Evolutionary conservation across 2,329 filamentous ascomycete genomes (phyloP).

Genomic region (Pseudocercospora fuligena): DNA sequence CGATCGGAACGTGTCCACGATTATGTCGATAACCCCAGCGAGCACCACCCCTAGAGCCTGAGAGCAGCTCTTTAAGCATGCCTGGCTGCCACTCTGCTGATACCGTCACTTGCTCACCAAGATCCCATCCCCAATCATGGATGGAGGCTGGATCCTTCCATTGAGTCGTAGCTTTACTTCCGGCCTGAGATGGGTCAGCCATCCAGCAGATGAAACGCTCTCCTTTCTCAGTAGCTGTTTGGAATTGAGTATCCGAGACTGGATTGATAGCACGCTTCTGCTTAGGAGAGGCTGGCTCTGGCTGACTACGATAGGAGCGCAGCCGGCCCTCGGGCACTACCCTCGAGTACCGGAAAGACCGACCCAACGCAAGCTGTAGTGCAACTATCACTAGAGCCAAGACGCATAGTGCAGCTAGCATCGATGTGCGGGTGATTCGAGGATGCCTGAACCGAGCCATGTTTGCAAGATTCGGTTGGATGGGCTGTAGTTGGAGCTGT

Average conservation of each 20-base stretch:
- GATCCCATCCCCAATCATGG: neutral
- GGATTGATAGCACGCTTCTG: neutral
- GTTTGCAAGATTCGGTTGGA: neutral
- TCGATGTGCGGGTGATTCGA: neutral
- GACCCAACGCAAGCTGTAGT: neutral
- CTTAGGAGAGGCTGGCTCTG: neutral
- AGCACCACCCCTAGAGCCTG: neutral
- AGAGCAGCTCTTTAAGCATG: neutral
- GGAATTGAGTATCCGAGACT: neutral
- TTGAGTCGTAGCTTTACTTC: neutral
- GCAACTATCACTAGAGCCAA: neutral
- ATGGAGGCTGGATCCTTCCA: neutral
- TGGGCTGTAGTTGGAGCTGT: neutral
- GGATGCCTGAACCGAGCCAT: constrained; percentile 1
- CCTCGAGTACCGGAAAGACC: neutral
- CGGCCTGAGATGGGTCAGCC: neutral
- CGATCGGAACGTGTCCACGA: neutral
- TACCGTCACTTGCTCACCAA: neutral
- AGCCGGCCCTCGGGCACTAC: neutral
- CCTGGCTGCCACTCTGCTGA: neutral
- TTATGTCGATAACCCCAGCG: neutral
- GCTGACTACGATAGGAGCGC: neutral
- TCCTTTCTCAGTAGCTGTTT: neutral
- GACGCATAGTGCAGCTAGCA: neutral
- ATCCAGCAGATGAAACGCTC: constrained; percentile 6